phyloP scores from a whole-genome alignment of 1,284 basidiomycete species.

The Pholiota adiposa region DNA sequence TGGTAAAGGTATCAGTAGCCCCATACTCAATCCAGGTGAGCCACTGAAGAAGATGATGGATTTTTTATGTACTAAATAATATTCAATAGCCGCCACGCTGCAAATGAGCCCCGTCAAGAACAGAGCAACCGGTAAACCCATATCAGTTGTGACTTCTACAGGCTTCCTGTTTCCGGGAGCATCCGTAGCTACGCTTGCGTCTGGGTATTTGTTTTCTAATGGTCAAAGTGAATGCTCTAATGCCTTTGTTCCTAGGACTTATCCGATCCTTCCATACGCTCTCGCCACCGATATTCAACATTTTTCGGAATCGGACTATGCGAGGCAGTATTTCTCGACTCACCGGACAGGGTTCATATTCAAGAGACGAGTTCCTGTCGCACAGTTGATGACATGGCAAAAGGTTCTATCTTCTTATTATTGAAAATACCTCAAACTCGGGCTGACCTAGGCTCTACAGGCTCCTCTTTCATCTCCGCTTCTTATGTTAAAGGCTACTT shows the following conservation, averaged over 20 bases:
- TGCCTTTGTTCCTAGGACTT: conserved; percentile 45
- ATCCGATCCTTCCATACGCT: conserved; percentile 75
- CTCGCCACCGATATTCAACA: conserved; percentile 83
- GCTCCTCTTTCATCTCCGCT: conserved; percentile 73
- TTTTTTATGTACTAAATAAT: conserved; percentile 1
- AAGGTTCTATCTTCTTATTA: conserved; percentile 48
- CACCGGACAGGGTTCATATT: conserved; percentile 86
- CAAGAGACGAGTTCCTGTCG: conserved; percentile 76
- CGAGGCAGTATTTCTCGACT: conserved; percentile 86
- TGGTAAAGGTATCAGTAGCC: conserved; percentile 67
- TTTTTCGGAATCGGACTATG: conserved; percentile 84
- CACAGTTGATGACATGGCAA: conserved; percentile 90
- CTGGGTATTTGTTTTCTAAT: conserved; percentile 51
- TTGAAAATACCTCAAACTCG: neutral
- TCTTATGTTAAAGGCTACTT: conserved; percentile 65
- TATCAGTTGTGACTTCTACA: conserved; percentile 55
- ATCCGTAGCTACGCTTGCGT: conserved; percentile 54
- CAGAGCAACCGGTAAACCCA: conserved; percentile 65
- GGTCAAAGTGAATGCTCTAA: neutral
- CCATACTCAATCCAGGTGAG: conserved; percentile 68
- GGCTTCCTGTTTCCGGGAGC: conserved; percentile 30
- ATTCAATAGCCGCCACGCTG: conserved; percentile 61
- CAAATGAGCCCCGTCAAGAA: conserved; percentile 77
- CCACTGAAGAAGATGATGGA: neutral
- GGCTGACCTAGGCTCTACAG: conserved; percentile 34